phyloP scores from a whole-genome alignment of 2,329 filamentous ascomycete genomes.

The Apiospora aurea region DNA sequence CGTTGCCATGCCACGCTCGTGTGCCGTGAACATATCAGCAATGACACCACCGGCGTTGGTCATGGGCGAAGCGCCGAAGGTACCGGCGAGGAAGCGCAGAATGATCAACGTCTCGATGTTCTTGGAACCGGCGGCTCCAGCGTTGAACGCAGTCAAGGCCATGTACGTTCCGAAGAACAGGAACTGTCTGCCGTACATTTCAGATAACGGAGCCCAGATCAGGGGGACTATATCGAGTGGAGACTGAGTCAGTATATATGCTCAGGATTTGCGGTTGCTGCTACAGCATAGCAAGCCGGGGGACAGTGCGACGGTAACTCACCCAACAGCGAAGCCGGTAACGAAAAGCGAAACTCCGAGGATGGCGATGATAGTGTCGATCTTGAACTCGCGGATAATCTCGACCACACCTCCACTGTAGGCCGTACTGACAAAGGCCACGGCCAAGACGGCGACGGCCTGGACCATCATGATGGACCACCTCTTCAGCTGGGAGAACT shows the following conservation, averaged over 20 bases:
- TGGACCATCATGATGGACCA: slow-evolving; percentile 71
- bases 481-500: slow-evolving; percentile 63
- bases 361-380: slow-evolving; percentile 55
- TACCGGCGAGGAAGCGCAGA: slow-evolving; percentile 67
- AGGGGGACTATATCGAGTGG: slow-evolving; percentile 49
- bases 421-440: slow-evolving; percentile 71
- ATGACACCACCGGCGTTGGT: slow-evolving; percentile 66
- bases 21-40: slow-evolving; percentile 62
- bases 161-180: slow-evolving; percentile 63
- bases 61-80: slow-evolving; percentile 62
- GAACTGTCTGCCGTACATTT: slow-evolving; percentile 64
- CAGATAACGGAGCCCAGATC: slow-evolving; percentile 71
- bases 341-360: slow-evolving; percentile 71
- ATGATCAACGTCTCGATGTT: slow-evolving; percentile 64
- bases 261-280: neutral
- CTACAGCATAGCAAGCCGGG: neutral
- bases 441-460: slow-evolving; percentile 71
- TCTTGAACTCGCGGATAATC: slow-evolving; percentile 60
- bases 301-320: neutral
- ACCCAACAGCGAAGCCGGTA: slow-evolving; percentile 65
- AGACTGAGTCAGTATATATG: neutral
- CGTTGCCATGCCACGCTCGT: slow-evolving; percentile 61
- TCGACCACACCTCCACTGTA: slow-evolving; percentile 64
- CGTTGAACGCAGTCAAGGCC: slow-evolving; percentile 64
- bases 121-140: slow-evolving; percentile 58